These are phyloP conservation scores for Clausena lansium DNA, from an alignment of 345 rosid species.

Conservation along the genomic window DNA sequence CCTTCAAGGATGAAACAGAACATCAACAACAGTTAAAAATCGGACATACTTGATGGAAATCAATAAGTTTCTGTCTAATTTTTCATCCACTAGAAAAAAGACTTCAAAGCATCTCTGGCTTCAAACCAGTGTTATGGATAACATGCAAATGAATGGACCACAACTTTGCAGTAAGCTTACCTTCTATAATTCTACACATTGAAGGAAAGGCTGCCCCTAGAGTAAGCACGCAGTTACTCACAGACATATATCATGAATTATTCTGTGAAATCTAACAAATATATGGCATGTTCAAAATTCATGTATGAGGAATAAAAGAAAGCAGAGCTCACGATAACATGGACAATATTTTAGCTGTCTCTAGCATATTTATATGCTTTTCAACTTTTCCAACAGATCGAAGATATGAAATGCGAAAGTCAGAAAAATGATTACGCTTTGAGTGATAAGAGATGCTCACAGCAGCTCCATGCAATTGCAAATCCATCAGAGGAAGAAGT, in stretches of 20 bases:
- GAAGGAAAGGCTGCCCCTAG: background rate
- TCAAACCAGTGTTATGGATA: background rate
- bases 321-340: background rate
- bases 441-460: conserved; percentile 76
- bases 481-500: conserved; percentile 96
- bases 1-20: background rate
- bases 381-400: background rate
- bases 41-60: too few species aligned
- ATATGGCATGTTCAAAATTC: background rate
- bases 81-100: background rate
- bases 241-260: background rate
- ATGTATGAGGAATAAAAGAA: background rate
- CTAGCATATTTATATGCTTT: background rate
- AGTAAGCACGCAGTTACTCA: background rate
- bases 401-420: conserved; percentile 1
- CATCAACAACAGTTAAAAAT: too few species aligned
- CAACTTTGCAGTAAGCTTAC: background rate
- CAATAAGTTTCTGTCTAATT: background rate
- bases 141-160: background rate
- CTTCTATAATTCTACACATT: background rate
- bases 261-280: background rate
- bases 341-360: background rate
- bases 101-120: background rate
- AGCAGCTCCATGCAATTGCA: conserved; percentile 97
- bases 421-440: conserved; percentile 55